These are phyloP conservation scores for Volvox africanus DNA, from an alignment of 139 green algal species.

Conservation along the genomic window DNA sequence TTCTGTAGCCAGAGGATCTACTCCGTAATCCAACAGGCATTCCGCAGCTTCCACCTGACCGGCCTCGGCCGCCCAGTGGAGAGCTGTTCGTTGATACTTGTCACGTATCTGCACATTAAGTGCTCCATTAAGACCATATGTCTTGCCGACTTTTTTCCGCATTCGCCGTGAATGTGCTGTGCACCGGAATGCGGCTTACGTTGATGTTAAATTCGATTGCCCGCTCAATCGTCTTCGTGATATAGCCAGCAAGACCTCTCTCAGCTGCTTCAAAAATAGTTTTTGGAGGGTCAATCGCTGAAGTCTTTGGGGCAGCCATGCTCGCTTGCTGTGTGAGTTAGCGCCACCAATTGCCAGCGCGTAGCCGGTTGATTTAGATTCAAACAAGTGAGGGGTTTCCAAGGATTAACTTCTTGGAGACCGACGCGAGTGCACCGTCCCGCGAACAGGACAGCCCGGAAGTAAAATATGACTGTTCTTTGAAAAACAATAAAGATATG, in stretches of 20 bases:
- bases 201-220: constrained; percentile 62
- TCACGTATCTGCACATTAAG: constrained; percentile 29
- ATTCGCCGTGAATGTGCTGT: too few relatives aligned
- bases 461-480: too few relatives aligned
- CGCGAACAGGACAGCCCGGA: too few relatives aligned
- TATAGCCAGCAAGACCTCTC: constrained; percentile 44
- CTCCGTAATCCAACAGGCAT: constrained; percentile 67
- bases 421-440: too few relatives aligned
- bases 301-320: constrained; percentile 15
- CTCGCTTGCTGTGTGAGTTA: not conserved
- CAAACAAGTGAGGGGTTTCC: too few relatives aligned
- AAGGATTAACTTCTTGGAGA: too few relatives aligned
- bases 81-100: constrained; percentile 58
- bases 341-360: too few relatives aligned
- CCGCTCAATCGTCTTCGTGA: constrained; percentile 50
- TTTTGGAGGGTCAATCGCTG: constrained; percentile 12
- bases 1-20: constrained; percentile 48
- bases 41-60: constrained; percentile 58
- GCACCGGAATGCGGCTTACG: not conserved
- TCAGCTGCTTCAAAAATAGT: constrained; percentile 64
- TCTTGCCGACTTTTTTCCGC: too few relatives aligned
- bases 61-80: constrained; percentile 67
- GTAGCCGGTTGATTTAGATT: too few relatives aligned
- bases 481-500: too few relatives aligned
- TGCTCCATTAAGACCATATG: not conserved